Percentiles rank a stretch among this genome's conserved stretches.
phyloP scores from a whole-genome alignment of 257 asterid species.

The Plantago major region DNA sequence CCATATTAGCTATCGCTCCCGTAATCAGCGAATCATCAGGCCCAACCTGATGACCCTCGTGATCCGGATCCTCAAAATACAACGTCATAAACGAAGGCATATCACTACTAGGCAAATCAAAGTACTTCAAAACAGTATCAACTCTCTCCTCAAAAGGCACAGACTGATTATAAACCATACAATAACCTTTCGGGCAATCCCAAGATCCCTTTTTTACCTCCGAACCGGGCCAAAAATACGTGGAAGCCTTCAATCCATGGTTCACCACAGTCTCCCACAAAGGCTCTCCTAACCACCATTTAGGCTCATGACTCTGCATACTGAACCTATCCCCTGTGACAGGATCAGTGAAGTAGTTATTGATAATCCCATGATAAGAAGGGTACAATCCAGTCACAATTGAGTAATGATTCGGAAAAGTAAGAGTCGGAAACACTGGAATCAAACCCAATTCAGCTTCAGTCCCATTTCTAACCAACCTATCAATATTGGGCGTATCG shows the following conservation, averaged over 20 bases:
- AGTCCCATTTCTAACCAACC: constrained; percentile 53
- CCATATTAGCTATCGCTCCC: constrained; percentile 49
- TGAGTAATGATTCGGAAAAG: constrained; percentile 78
- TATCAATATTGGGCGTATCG: constrained; percentile 42
- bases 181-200: constrained; percentile 45
- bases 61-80: constrained; percentile 75
- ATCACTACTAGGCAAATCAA: constrained; percentile 51
- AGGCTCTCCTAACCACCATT: constrained; percentile 88
- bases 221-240: constrained; percentile 77
- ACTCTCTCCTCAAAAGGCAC: constrained; percentile 61
- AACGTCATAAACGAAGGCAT: constrained; percentile 63
- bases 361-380: constrained; percentile 65
- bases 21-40: constrained; percentile 64
- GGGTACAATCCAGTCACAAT: constrained; percentile 82
- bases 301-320: constrained; percentile 56
- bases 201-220: constrained; percentile 68
- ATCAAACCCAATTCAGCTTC: constrained; percentile 70
- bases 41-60: constrained; percentile 69
- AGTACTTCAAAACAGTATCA: constrained; percentile 53
- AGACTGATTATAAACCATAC: constrained; percentile 45
- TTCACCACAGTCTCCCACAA: constrained; percentile 67
- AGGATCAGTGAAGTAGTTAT: constrained; percentile 56
- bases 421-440: constrained; percentile 68
- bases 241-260: constrained; percentile 56
- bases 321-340: constrained; percentile 44